Conservation (phyloP, 805 yeast genomes). For the Sugiyamaella boreocaroliniensis region DNA sequence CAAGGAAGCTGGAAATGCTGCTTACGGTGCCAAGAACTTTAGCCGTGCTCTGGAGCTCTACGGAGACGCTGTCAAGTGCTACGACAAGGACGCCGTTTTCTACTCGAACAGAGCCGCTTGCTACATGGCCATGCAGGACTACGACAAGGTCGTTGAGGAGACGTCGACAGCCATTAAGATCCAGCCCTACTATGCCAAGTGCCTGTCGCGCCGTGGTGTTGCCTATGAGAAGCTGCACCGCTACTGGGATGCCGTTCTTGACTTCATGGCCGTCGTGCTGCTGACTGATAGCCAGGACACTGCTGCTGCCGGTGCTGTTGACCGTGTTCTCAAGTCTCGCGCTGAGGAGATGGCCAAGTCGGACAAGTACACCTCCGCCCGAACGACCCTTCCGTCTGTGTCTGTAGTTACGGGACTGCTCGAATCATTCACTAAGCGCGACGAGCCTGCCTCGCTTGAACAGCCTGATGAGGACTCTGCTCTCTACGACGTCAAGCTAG, state of each 20-base stretch:
- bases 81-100: slow-evolving; percentile 71
- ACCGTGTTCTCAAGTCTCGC: slow-evolving; percentile 75
- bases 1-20: slow-evolving; percentile 84
- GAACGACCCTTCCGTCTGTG: slow-evolving; percentile 66
- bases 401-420: slow-evolving; percentile 73
- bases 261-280: slow-evolving; percentile 81
- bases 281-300: slow-evolving; percentile 77
- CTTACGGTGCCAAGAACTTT: slow-evolving; percentile 63
- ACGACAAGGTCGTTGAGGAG: slow-evolving; percentile 80
- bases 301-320: slow-evolving; percentile 72
- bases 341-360: slow-evolving; percentile 62
- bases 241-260: slow-evolving; percentile 82
- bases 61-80: slow-evolving; percentile 66
- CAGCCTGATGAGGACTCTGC: slow-evolving; percentile 52
- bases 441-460: slow-evolving; percentile 38
- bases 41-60: slow-evolving; percentile 75
- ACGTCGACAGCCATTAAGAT: slow-evolving; percentile 78
- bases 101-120: slow-evolving; percentile 97
- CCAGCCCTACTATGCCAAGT: slow-evolving; percentile 87
- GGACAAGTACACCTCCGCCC: slow-evolving; percentile 45
- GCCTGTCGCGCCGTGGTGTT: slow-evolving; percentile 86
- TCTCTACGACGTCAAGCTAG: slow-evolving; percentile 59
- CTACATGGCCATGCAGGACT: slow-evolving; percentile 72
- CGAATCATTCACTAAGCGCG: slow-evolving; percentile 69
- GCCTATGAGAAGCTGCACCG: slow-evolving; percentile 79